Percentiles rank a stretch among this genome's conserved stretches.
phyloP scores from a whole-genome alignment of 768 basidiomycete genomes.

The Cystobasidium ongulense region DNA sequence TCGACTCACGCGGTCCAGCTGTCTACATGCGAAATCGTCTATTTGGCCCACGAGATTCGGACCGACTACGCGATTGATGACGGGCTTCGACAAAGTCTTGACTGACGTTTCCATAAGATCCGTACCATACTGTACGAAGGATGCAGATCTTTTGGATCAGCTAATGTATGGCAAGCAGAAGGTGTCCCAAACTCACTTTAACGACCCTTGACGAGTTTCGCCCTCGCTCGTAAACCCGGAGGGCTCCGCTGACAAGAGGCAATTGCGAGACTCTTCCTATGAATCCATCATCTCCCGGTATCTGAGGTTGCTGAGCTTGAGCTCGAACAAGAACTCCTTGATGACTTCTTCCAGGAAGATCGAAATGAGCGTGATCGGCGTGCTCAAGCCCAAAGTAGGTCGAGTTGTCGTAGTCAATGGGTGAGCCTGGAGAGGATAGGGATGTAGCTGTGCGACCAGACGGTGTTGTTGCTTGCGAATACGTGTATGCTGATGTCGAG shows the following conservation, averaged over 20 bases:
- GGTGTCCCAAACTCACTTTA: background rate
- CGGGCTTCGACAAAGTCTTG: conserved; percentile 69
- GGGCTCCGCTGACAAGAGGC: conserved; percentile 23
- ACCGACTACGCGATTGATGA: conserved; percentile 58
- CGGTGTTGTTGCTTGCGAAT: conserved; percentile 11
- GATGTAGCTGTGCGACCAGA: conserved; percentile 2
- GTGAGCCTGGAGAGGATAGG: background rate
- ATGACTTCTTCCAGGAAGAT: background rate
- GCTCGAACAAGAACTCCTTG: background rate
- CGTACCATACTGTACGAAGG: conserved; percentile 62
- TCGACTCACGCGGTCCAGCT: conserved; percentile 62
- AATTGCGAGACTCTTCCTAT: conserved; percentile 26
- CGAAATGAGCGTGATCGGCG: background rate
- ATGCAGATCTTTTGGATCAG: background rate
- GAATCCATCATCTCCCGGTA: conserved; percentile 17
- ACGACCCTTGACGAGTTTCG: conserved; percentile 25
- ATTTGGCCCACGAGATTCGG: conserved; percentile 54
- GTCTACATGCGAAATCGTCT: conserved; percentile 80
- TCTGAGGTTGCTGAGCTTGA: background rate
- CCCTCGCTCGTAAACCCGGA: conserved; percentile 21
- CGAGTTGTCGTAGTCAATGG: background rate
- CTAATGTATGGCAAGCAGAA: background rate
- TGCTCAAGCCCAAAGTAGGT: conserved; percentile 7
- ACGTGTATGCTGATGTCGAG: background rate
- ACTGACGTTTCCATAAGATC: conserved; percentile 79